A percentile compares a stretch with the other conserved stretches of the same genome.
These are phyloP conservation scores for Tetrahymena elliotti DNA, from an alignment of 73 alveolate species.

Conservation along the genomic window DNA sequence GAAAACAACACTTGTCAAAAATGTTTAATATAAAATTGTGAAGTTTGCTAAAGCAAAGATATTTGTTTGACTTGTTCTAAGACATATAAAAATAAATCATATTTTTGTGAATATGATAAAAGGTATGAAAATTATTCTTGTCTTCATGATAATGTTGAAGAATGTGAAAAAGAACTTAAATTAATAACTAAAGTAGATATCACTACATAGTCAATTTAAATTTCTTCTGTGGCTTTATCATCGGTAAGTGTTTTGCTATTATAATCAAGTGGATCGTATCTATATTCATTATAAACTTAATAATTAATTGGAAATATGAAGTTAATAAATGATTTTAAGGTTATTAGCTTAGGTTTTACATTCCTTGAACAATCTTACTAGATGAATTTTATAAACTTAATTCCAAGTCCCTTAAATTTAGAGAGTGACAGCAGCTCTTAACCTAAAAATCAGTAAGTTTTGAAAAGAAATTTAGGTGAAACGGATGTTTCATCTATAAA, in stretches of 20 bases:
- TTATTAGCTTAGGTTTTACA: neutral
- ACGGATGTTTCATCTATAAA: neutral
- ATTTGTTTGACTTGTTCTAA: neutral
- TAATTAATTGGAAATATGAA: neutral
- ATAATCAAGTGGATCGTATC: neutral
- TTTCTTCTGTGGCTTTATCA: neutral
- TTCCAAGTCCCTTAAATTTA: neutral
- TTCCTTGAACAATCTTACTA: neutral
- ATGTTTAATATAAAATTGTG: neutral
- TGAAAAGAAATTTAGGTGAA: neutral
- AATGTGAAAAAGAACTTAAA: neutral
- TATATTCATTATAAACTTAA: neutral
- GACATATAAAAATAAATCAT: neutral
- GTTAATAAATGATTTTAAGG: neutral
- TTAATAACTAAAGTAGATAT: neutral
- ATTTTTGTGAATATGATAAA: neutral
- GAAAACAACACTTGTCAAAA: neutral
- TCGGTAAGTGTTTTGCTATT: neutral
- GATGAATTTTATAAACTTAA: neutral
- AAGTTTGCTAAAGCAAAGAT: neutral
- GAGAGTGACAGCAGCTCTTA: neutral
- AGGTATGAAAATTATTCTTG: neutral
- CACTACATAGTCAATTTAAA: neutral
- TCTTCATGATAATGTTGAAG: neutral
- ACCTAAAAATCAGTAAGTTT: neutral